Percentiles rank a stretch among this genome's conserved stretches.
These are phyloP conservation scores for Pilatotrama ljubarskyi DNA, from an alignment of 768 basidiomycete genomes.

Conservation along the genomic window DNA sequence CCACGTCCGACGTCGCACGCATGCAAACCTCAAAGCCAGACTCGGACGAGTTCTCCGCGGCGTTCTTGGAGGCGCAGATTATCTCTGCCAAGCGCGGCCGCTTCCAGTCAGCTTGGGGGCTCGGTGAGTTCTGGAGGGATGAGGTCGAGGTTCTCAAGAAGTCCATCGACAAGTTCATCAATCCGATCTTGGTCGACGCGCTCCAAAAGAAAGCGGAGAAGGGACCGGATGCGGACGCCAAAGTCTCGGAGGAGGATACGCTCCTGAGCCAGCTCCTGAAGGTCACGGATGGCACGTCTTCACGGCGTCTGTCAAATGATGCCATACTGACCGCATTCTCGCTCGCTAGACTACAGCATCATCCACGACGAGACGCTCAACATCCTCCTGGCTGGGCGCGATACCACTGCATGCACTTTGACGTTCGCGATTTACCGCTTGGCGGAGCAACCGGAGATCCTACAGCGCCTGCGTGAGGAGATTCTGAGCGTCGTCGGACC, in stretches of 20 bases:
- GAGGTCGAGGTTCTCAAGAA: constrained; percentile 38
- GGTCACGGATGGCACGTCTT: constrained; percentile 38
- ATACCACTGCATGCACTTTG: constrained; percentile 45
- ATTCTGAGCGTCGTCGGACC: constrained; percentile 47
- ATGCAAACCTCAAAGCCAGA: constrained; percentile 30
- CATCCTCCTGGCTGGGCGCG: constrained; percentile 32
- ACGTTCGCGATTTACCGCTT: constrained; percentile 59
- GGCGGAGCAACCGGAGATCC: constrained; percentile 49
- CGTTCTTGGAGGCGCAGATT: constrained; percentile 42
- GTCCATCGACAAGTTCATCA: constrained; percentile 47
- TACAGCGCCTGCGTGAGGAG: constrained; percentile 49
- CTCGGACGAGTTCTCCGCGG: constrained; percentile 38
- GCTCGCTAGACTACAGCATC: constrained; percentile 22
- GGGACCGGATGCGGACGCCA: constrained; percentile 16
- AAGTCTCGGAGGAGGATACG: constrained; percentile 33
- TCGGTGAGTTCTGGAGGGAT: constrained; percentile 47
- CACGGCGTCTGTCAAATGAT: no score
- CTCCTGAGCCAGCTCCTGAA: constrained; percentile 41
- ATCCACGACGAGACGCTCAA: constrained; percentile 32
- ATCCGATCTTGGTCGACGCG: constrained; percentile 47
- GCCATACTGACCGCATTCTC: background rate
- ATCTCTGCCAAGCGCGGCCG: constrained; percentile 32
- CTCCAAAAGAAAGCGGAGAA: constrained; percentile 38
- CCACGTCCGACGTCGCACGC: constrained; percentile 23
- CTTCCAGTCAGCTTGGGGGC: constrained; percentile 45